These are phyloP conservation scores for Yamadazyma songkhlaensis DNA, from an alignment of 1,139 yeast genomes.

Conservation along the genomic window DNA sequence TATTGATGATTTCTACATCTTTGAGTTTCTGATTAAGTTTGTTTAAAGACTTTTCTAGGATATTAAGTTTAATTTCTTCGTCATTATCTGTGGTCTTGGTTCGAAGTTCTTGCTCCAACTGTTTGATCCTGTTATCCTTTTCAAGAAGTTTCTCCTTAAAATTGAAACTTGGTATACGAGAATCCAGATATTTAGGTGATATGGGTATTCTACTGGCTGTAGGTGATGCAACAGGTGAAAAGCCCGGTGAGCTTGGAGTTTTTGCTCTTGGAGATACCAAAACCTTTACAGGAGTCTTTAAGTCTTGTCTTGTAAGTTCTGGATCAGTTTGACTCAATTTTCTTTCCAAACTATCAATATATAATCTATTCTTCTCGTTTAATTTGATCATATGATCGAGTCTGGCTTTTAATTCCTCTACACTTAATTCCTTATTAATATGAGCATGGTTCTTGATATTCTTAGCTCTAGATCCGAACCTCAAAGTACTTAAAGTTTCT, in stretches of 20 bases:
- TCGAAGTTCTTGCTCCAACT: slow-evolving; percentile 38
- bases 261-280: neutral
- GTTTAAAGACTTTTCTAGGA: slow-evolving; percentile 37
- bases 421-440: slow-evolving; percentile 66
- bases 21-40: slow-evolving; percentile 36
- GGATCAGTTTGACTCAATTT: slow-evolving; percentile 24
- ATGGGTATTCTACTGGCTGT: slow-evolving; percentile 11
- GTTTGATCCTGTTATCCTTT: slow-evolving; percentile 35
- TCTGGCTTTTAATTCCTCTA: slow-evolving; percentile 50
- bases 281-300: no score
- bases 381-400: slow-evolving; percentile 47
- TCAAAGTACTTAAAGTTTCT: slow-evolving; percentile 74
- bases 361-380: slow-evolving; percentile 41
- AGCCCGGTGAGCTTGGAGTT: neutral
- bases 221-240: slow-evolving; percentile 1
- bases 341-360: slow-evolving; percentile 47
- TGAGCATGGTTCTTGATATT: slow-evolving; percentile 65
- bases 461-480: slow-evolving; percentile 82
- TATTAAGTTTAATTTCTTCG: slow-evolving; percentile 43
- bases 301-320: no score
- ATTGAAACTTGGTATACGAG: slow-evolving; percentile 7
- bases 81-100: slow-evolving; percentile 41
- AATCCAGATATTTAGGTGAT: slow-evolving; percentile 8
- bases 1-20: slow-evolving; percentile 40
- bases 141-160: slow-evolving; percentile 26